A percentile compares a stretch with the other conserved stretches of the same genome.
phyloP scores from a whole-genome alignment of 1,284 basidiomycete species.

The Agroathelia rolfsii region DNA sequence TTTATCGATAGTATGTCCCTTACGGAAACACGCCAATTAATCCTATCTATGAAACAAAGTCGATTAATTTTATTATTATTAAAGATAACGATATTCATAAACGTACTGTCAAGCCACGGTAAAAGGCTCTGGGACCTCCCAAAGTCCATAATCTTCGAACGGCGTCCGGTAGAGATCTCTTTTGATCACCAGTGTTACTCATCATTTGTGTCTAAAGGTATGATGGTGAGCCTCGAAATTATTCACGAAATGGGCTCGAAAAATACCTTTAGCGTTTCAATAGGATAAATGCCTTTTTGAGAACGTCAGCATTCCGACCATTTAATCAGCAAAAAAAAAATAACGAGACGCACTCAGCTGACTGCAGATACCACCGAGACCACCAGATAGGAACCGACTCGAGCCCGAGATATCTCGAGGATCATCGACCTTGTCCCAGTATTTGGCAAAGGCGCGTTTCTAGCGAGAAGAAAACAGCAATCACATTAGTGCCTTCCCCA shows the following conservation, averaged over 20 bases:
- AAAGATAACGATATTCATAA: slow-evolving; percentile 4
- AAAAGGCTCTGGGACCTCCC: slow-evolving; percentile 82
- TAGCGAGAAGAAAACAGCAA: slow-evolving; percentile 21
- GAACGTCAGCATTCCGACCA: slow-evolving; percentile 12
- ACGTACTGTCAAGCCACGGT: slow-evolving; percentile 83
- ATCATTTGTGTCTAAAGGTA: slow-evolving; percentile 80
- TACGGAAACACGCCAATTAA: slow-evolving; percentile 86
- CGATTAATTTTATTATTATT: slow-evolving; percentile 13
- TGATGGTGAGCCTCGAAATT: slow-evolving; percentile 9
- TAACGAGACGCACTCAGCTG: slow-evolving; percentile 64
- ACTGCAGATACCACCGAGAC: slow-evolving; percentile 89
- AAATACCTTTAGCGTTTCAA: slow-evolving; percentile 76
- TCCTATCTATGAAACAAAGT: slow-evolving; percentile 52
- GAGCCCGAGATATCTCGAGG: slow-evolving; percentile 82
- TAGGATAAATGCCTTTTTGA: slow-evolving; percentile 71
- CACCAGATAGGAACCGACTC: slow-evolving; percentile 91
- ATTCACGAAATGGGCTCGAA: slow-evolving; percentile 5
- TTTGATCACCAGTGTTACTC: slow-evolving; percentile 62
- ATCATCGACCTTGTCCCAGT: slow-evolving; percentile 89
- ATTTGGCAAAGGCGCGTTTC: slow-evolving; percentile 90
- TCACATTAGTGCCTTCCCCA: neutral
- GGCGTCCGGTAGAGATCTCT: slow-evolving; percentile 48
- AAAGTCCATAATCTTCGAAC: slow-evolving; percentile 65
- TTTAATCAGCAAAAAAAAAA: slow-evolving; percentile 10
- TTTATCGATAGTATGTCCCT: slow-evolving; percentile 19